These are phyloP conservation scores for Cystobasidium sp. DNA, from an alignment of 1,284 basidiomycete genomes.

Conservation along the genomic window DNA sequence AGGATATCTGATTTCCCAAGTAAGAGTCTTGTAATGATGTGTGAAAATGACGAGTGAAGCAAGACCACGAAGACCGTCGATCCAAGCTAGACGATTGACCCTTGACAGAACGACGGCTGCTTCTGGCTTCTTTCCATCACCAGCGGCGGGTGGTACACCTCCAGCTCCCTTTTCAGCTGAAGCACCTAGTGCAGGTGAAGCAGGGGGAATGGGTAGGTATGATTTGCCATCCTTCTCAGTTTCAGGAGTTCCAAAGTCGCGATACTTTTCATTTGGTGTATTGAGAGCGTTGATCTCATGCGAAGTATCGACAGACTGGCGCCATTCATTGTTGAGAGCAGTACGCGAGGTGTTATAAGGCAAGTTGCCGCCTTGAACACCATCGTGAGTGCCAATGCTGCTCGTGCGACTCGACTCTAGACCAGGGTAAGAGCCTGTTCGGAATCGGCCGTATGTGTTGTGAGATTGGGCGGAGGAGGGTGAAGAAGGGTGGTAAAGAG, in stretches of 20 bases:
- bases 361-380: constrained; percentile 43
- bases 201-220: constrained; percentile 49
- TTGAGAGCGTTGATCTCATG: constrained; percentile 49
- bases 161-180: constrained; percentile 46
- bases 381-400: constrained; percentile 54
- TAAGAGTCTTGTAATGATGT: constrained; percentile 58
- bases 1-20: constrained; percentile 56
- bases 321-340: constrained; percentile 56
- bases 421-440: constrained; percentile 53
- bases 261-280: constrained; percentile 51
- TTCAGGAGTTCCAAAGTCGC: constrained; percentile 40
- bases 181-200: constrained; percentile 51
- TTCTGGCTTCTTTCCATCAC: constrained; percentile 46
- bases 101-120: constrained; percentile 54
- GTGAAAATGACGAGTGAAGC: constrained; percentile 58
- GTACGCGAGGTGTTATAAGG: constrained; percentile 55
- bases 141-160: constrained; percentile 25
- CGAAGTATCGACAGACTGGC: constrained; percentile 52
- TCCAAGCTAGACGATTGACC: constrained; percentile 57
- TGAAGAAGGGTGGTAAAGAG: constrained; percentile 45
- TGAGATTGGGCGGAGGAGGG: constrained; percentile 46
- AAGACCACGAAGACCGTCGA: constrained; percentile 58
- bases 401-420: constrained; percentile 55
- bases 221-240: constrained; percentile 48
- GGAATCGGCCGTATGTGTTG: constrained; percentile 48